phyloP scores from a whole-genome alignment of 2,329 filamentous ascomycete species.

The Fusarium sp. region DNA sequence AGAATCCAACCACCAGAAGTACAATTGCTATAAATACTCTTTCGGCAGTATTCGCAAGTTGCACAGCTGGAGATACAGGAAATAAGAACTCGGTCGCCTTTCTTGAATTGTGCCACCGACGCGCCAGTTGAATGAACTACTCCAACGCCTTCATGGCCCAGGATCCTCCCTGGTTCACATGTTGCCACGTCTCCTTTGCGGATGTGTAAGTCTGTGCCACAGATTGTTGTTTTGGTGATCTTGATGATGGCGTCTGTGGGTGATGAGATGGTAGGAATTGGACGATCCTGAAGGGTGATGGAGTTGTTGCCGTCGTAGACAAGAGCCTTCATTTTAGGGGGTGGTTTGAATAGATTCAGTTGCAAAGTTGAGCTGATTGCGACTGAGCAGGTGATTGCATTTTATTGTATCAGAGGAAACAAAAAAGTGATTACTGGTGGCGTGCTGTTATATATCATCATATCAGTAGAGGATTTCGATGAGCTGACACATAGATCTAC shows the following conservation, averaged over 20 bases:
- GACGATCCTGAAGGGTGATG: slow-evolving; percentile 59
- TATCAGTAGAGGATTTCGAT: no score
- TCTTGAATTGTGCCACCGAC: slow-evolving; percentile 62
- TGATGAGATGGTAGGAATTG: slow-evolving; percentile 58
- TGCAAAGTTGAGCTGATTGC: no score
- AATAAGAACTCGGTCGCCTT: slow-evolving; percentile 68
- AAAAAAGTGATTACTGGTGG: no score
- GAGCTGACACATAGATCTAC: no score
- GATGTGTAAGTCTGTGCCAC: slow-evolving; percentile 71
- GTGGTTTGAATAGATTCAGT: no score
- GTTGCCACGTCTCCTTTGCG: slow-evolving; percentile 67
- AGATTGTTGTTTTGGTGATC: slow-evolving; percentile 65
- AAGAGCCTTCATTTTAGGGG: slow-evolving; percentile 61
- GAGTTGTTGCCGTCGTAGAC: slow-evolving; percentile 57
- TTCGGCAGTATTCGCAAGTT: slow-evolving; percentile 65
- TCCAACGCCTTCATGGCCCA: slow-evolving; percentile 70
- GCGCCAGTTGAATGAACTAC: slow-evolving; percentile 62
- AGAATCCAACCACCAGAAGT: slow-evolving; percentile 68
- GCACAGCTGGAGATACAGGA: slow-evolving; percentile 67
- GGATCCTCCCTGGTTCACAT: slow-evolving; percentile 60
- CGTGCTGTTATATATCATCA: no score
- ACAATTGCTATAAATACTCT: slow-evolving; percentile 68
- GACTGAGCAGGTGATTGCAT: no score
- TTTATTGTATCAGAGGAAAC: no score
- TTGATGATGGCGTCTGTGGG: slow-evolving; percentile 66